phyloP scores from a whole-genome alignment of 75 land plant species.

The Sequoiadendron giganteum region DNA sequence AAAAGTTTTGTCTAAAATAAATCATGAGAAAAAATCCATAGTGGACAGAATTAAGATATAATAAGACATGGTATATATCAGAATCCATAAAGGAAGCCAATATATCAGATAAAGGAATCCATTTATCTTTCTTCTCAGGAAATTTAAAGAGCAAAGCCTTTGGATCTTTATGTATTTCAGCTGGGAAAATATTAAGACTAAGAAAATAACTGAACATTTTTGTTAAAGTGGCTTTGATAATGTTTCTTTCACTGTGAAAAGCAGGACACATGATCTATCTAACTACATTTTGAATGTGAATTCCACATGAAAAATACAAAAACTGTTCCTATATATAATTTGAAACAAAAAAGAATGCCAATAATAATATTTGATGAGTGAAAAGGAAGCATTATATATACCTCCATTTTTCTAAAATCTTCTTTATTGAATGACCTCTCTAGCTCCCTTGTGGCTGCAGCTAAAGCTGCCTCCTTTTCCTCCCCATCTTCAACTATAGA shows the following conservation, averaged over 20 bases:
- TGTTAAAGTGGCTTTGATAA: background rate
- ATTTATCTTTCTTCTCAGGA: background rate
- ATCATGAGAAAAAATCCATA: background rate
- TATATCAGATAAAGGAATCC: background rate
- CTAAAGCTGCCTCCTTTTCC: constrained; percentile 60
- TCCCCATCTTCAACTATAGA: constrained; percentile 51
- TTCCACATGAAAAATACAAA: background rate
- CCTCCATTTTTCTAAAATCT: constrained; percentile 88
- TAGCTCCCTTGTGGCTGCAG: constrained; percentile 80
- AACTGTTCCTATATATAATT: background rate
- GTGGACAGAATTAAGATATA: background rate
- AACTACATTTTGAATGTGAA: background rate
- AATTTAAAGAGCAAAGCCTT: background rate
- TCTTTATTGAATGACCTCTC: constrained; percentile 78
- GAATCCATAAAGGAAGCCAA: background rate
- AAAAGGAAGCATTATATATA: constrained; percentile 59
- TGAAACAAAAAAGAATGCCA: background rate
- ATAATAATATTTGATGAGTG: background rate
- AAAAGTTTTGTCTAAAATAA: no score
- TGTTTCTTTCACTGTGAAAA: background rate
- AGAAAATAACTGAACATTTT: background rate
- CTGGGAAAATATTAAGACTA: background rate
- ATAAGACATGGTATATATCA: background rate
- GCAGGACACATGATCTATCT: background rate
- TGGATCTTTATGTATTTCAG: background rate